Conservation (phyloP, 2,329 filamentous ascomycete species). For the Xylariaceae sp. region DNA sequence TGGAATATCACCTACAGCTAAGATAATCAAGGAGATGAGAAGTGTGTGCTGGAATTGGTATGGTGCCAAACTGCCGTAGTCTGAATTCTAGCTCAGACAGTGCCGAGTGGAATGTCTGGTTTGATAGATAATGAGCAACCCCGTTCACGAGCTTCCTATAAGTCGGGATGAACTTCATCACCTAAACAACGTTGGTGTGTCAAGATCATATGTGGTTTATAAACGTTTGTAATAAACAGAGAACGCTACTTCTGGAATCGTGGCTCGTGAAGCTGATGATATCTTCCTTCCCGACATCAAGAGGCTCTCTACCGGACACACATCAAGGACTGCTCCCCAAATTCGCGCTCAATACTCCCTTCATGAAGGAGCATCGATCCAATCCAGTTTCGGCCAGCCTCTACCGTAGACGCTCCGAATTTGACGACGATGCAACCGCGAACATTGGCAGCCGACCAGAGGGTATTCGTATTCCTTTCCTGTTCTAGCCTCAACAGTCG, state of each 20-base stretch:
- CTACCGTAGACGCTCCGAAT: conserved; percentile 77
- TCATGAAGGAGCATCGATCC: conserved; percentile 69
- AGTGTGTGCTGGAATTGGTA: neutral
- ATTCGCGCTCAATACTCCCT: conserved; percentile 64
- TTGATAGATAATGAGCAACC: too few relatives aligned
- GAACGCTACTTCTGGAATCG: too few relatives aligned
- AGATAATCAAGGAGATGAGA: too few relatives aligned
- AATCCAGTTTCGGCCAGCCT: conserved; percentile 78
- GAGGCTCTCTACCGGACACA: conserved; percentile 53
- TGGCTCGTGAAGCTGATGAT: too few relatives aligned
- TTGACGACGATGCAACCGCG: conserved; percentile 87
- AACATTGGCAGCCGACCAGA: conserved; percentile 80
- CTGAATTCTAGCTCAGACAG: neutral
- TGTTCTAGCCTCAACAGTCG: conserved; percentile 48
- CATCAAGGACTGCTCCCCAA: conserved; percentile 77
- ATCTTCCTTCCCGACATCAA: too few relatives aligned
- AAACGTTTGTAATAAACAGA: too few relatives aligned
- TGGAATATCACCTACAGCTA: too few relatives aligned
- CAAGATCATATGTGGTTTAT: too few relatives aligned
- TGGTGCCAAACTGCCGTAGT: too few relatives aligned
- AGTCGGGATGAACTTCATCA: neutral
- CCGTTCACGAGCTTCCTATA: neutral
- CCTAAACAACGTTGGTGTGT: too few relatives aligned
- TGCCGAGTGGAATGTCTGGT: neutral
- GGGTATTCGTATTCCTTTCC: conserved; percentile 57